Base-by-base conservation (phyloP, 1,139 yeast genomes). In the Kodamaea plutei region DNA sequence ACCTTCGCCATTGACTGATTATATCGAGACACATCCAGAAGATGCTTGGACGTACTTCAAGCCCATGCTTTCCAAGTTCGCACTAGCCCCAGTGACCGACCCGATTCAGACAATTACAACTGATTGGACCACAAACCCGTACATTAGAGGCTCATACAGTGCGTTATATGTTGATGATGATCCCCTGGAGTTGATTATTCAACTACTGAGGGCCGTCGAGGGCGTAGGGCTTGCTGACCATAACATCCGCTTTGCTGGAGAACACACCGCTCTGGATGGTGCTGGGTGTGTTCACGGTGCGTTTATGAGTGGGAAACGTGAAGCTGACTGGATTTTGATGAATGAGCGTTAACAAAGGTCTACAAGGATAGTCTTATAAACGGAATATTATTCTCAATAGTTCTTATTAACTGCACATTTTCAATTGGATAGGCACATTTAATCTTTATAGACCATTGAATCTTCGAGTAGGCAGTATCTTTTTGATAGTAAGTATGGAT, bases 271-370 rank as follows among this genome's bases (percentile, higher is more conserved):
- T 15, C 58, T 69, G 44, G 85, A 81, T 37, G 95, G 94, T 5
- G 78, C 81, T 20, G 95, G 95, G 0, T 84, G 95, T 58, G 88
- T 80, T 5, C 91, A 85, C 56, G 85, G 88, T 23, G 87, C 88
- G 8, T 76, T 82, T 73, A 54, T 58, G 41, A 73, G 85, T 47
- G 95, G 95, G 2, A 54, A 52, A 34, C 69, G 93, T 41, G 95
- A 84, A 43, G 93, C 89, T 4, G 35, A 48, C 15, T 63, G 69
- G 61, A 59, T 74, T 6, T 34, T 71, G 9, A 9, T 7, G 20
- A 17, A 17, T 17, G n/a, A n/a, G n/a, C n/a, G n/a, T n/a, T n/a
- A n/a, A n/a, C n/a, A n/a, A n/a, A n/a, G n/a, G n/a, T n/a, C n/a
- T n/a, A n/a, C n/a, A n/a, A n/a, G n/a, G n/a, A n/a, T n/a, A n/a